phyloP scores from a whole-genome alignment of 805 yeast species.

The Candida orba region DNA sequence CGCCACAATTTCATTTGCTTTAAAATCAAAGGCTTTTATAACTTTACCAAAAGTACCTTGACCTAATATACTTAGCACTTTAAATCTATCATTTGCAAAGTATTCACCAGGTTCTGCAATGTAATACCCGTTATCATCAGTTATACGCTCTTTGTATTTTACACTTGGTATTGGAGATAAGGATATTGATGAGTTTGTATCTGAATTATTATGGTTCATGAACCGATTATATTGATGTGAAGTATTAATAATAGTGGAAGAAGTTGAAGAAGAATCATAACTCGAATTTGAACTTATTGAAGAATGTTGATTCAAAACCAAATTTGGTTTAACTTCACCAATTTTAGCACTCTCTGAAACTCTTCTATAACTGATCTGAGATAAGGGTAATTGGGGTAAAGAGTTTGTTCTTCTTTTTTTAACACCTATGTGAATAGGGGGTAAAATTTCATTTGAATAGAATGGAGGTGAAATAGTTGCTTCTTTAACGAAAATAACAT shows the following conservation, averaged over 20 bases:
- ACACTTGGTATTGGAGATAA: constrained; percentile 14
- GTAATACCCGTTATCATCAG: constrained; percentile 58
- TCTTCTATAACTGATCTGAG: constrained; percentile 35
- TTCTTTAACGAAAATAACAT: constrained; percentile 6
- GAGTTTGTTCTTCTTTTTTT: constrained; percentile 46
- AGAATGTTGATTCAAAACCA: constrained; percentile 11
- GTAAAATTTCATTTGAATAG: too few species aligned
- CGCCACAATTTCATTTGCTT: constrained; percentile 56
- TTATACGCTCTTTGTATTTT: constrained; percentile 10
- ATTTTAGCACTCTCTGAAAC: constrained; percentile 31
- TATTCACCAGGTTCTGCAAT: constrained; percentile 49
- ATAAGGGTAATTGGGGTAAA: constrained; percentile 45
- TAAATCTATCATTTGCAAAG: constrained; percentile 68
- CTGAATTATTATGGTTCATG: constrained; percentile 1
- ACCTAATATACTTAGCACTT: constrained; percentile 63
- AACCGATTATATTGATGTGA: too few species aligned
- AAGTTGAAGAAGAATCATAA: constrained; percentile 5
- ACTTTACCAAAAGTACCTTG: constrained; percentile 94
- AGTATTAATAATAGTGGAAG: constrained; percentile 1
- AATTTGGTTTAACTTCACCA: constrained; percentile 34
- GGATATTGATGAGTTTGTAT: constrained; percentile 10
- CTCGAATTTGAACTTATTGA: constrained; percentile 6
- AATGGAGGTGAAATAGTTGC: not conserved
- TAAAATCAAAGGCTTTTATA: constrained; percentile 68
- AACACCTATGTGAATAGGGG: constrained; percentile 21